Conservation (phyloP, 1,139 yeast genomes). For the Blastobotrys proliferans region DNA sequence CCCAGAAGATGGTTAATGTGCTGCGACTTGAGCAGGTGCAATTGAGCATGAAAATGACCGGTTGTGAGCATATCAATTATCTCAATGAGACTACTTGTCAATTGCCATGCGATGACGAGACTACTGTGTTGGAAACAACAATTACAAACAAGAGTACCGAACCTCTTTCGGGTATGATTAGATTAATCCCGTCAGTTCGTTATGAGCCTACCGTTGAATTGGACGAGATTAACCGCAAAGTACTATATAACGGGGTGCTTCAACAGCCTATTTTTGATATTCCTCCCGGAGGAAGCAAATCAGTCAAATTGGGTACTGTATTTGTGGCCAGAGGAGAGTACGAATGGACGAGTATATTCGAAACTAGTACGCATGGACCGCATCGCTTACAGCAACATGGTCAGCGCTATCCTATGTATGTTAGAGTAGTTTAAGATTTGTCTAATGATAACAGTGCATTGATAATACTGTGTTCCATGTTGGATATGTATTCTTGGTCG, state of each 20-base stretch:
- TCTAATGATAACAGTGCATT: neutral
- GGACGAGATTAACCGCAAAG: slow-evolving; percentile 26
- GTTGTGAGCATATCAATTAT: slow-evolving; percentile 15
- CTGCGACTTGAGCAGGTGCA: slow-evolving; percentile 48
- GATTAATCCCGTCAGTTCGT: slow-evolving; percentile 57
- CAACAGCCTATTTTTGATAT: slow-evolving; percentile 50
- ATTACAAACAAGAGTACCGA: slow-evolving; percentile 26
- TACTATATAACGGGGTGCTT: slow-evolving; percentile 55
- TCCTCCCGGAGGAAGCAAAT: slow-evolving; percentile 41
- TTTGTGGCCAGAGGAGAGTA: slow-evolving; percentile 68
- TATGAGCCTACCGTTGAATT: slow-evolving; percentile 20
- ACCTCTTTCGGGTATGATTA: slow-evolving; percentile 52
- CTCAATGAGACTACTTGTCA: slow-evolving; percentile 18
- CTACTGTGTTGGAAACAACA: slow-evolving; percentile 19
- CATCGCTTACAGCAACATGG: slow-evolving; percentile 28
- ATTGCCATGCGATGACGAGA: slow-evolving; percentile 24
- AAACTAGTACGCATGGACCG: slow-evolving; percentile 32
- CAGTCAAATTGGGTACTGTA: slow-evolving; percentile 50
- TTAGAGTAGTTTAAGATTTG: slow-evolving; percentile 27
- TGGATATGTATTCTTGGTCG: neutral
- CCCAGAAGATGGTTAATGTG: slow-evolving; percentile 40
- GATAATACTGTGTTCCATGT: neutral
- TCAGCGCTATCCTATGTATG: slow-evolving; percentile 35
- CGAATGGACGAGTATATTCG: slow-evolving; percentile 74
- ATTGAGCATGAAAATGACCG: slow-evolving; percentile 33